Evolutionary conservation across 345 rosid genomes (phyloP).

Genomic region (Reutealis trisperma): DNA sequence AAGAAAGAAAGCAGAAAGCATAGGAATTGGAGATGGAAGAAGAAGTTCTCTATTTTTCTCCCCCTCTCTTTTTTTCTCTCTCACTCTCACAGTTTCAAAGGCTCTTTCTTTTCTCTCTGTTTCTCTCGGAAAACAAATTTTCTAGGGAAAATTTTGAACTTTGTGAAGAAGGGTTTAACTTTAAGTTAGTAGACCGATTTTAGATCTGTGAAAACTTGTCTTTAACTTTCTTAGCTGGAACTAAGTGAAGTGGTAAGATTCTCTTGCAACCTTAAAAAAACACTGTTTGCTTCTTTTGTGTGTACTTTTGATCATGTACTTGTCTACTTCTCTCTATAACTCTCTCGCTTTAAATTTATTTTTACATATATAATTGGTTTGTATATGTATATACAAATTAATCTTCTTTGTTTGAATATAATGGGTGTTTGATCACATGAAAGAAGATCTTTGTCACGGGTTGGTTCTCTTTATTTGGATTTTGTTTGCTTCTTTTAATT

Average conservation of each 20-base stretch:
- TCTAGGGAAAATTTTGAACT: constrained; percentile 17
- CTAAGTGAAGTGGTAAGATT: constrained; percentile 48
- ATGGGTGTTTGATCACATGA: constrained; percentile 34
- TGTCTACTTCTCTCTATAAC: background rate
- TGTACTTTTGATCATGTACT: constrained; percentile 13
- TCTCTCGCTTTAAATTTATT: background rate
- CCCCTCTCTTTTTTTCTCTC: background rate
- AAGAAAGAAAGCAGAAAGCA: constrained; percentile 31
- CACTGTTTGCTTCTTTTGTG: background rate
- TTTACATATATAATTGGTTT: background rate
- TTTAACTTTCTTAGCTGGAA: constrained; percentile 20
- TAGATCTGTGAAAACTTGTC: constrained; percentile 41
- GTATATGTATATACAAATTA: background rate
- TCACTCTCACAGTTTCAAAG: background rate
- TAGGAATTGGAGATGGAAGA: constrained; percentile 48
- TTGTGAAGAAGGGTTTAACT: background rate
- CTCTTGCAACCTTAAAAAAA: constrained; percentile 22
- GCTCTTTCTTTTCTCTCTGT: constrained; percentile 32
- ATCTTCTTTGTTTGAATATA: background rate
- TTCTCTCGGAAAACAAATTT: constrained; percentile 1
- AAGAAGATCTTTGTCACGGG: constrained; percentile 24
- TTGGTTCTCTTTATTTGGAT: constrained; percentile 10
- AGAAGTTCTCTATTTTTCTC: constrained; percentile 24
- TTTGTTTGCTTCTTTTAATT: constrained; percentile 3
- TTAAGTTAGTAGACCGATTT: background rate